Percentiles rank a stretch among this genome's conserved stretches.
These are phyloP conservation scores for Chaetomium cochliodes DNA, from an alignment of 495 filamentous ascomycete species.

Conservation along the genomic window DNA sequence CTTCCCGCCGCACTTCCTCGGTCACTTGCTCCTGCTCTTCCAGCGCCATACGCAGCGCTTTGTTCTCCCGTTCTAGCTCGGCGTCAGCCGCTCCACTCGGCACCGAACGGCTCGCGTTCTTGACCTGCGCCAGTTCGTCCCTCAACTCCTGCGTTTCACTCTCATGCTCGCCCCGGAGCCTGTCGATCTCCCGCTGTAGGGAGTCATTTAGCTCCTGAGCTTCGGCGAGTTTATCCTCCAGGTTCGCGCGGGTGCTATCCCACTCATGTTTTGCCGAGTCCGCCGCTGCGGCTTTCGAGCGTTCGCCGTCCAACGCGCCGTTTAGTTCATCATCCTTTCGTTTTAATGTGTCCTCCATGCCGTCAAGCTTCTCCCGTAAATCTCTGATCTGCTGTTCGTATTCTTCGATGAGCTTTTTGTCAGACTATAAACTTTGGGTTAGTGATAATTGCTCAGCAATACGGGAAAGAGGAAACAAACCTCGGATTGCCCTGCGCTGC, in stretches of 20 bases:
- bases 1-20: slow-evolving; percentile 82
- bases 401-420: slow-evolving; percentile 70
- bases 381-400: slow-evolving; percentile 74
- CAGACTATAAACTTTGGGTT: slow-evolving; percentile 43
- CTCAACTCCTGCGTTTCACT: slow-evolving; percentile 62
- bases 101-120: slow-evolving; percentile 25
- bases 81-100: slow-evolving; percentile 46
- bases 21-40: slow-evolving; percentile 78
- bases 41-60: slow-evolving; percentile 67
- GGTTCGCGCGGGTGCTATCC: slow-evolving; percentile 65
- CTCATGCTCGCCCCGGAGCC: slow-evolving; percentile 64
- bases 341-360: slow-evolving; percentile 61
- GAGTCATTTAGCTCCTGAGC: slow-evolving; percentile 75
- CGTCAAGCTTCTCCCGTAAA: slow-evolving; percentile 69
- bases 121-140: slow-evolving; percentile 59
- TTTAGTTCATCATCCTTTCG: slow-evolving; percentile 52
- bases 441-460: background rate
- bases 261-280: slow-evolving; percentile 66
- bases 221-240: slow-evolving; percentile 77
- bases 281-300: slow-evolving; percentile 34
- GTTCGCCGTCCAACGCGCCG: slow-evolving; percentile 43
- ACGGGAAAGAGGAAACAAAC: slow-evolving; percentile 35
- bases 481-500: slow-evolving; percentile 56
- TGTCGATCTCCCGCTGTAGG: slow-evolving; percentile 73
- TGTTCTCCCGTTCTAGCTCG: slow-evolving; percentile 68